These are phyloP conservation scores for Colletotrichum spinosum DNA, from an alignment of 2,329 filamentous ascomycete genomes.

Conservation along the genomic window DNA sequence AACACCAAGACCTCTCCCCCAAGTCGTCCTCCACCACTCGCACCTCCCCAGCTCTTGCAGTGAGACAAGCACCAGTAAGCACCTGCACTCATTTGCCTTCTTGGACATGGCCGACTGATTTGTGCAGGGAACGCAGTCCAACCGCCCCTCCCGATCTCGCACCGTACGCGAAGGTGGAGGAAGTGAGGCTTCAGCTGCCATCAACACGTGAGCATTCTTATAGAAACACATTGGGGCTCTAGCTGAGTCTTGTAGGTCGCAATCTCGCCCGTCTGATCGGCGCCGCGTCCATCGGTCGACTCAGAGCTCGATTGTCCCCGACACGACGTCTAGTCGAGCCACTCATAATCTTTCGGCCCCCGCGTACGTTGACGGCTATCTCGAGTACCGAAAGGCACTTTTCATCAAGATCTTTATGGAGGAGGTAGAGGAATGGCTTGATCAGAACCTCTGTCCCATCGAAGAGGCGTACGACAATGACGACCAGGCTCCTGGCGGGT, in stretches of 20 bases:
- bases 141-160: not conserved
- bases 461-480: slow-evolving; percentile 20
- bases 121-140: slow-evolving; percentile 13
- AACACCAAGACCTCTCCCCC: slow-evolving; percentile 17
- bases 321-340: not conserved
- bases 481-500: not conserved
- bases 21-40: slow-evolving; percentile 28
- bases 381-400: slow-evolving; percentile 15
- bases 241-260: too few species aligned
- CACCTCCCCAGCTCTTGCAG: slow-evolving; percentile 15
- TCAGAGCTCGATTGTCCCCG: not conserved
- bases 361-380: slow-evolving; percentile 14
- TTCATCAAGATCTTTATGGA: slow-evolving; percentile 33
- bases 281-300: not conserved
- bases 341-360: not conserved
- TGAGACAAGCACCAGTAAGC: slow-evolving; percentile 27
- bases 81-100: not conserved
- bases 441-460: slow-evolving; percentile 9
- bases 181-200: not conserved
- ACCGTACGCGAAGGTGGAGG: slow-evolving; percentile 8
- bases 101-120: not conserved
- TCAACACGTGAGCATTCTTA: not conserved
- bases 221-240: not conserved
- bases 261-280: not conserved
- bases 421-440: slow-evolving; percentile 22